Evolutionary conservation across 192 early-diverging fungal genomes (phyloP).

Genomic region (Cetraspora pellucida): DNA sequence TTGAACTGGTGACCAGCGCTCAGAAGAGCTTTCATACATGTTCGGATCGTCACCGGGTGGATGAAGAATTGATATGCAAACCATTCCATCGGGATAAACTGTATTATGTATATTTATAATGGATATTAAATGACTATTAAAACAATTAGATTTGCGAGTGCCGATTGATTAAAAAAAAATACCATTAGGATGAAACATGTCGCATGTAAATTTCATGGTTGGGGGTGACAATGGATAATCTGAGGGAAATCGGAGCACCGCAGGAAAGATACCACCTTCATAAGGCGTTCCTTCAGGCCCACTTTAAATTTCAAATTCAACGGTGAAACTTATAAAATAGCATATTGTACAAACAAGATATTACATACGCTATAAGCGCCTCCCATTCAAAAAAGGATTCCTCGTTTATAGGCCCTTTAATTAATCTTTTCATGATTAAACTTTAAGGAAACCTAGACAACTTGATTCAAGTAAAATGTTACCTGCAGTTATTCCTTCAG

Average conservation of each 20-base stretch:
- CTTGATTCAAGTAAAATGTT: slow-evolving; percentile 33
- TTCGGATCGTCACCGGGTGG: slow-evolving; percentile 97
- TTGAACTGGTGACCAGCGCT: slow-evolving; percentile 98
- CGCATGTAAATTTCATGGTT: slow-evolving; percentile 94
- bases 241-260: slow-evolving; percentile 82
- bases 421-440: neutral
- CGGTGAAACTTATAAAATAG: neutral
- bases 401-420: slow-evolving; percentile 73
- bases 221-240: slow-evolving; percentile 98
- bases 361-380: slow-evolving; percentile 75
- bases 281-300: slow-evolving; percentile 93
- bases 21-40: slow-evolving; percentile 94
- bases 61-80: slow-evolving; percentile 98
- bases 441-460: slow-evolving; percentile 26
- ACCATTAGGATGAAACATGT: slow-evolving; percentile 94
- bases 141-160: neutral
- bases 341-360: too few species aligned
- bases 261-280: slow-evolving; percentile 93
- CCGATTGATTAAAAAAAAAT: slow-evolving; percentile 5
- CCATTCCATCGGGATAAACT: slow-evolving; percentile 93
- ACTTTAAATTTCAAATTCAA: slow-evolving; percentile 45
- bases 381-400: slow-evolving; percentile 90
- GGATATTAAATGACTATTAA: neutral
- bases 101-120: neutral
- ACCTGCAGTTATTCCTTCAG: slow-evolving; percentile 93